These are phyloP conservation scores for Phytopythium boreale DNA, from an alignment of 352 stramenopile genomes.

Conservation along the genomic window DNA sequence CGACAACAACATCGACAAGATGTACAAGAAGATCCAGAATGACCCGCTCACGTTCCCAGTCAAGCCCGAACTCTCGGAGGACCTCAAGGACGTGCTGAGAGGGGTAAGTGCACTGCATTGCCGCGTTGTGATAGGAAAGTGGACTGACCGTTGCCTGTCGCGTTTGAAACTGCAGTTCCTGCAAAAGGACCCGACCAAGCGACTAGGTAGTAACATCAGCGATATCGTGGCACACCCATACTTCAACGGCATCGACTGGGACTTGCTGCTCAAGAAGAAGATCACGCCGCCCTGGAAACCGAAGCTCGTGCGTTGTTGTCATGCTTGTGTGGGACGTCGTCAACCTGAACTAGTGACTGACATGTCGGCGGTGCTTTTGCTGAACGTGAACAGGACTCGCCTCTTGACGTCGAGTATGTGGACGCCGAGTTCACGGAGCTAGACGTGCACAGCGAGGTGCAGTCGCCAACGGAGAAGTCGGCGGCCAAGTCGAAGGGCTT, in stretches of 20 bases:
- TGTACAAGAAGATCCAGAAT: slow-evolving; percentile 93
- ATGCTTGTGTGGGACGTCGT: background rate
- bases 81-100: slow-evolving; percentile 79
- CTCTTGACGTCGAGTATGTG: slow-evolving; percentile 85
- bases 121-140: no score
- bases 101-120: slow-evolving; percentile 29
- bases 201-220: slow-evolving; percentile 85
- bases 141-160: background rate
- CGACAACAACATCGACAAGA: slow-evolving; percentile 92
- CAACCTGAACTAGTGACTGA: background rate
- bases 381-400: slow-evolving; percentile 39
- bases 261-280: slow-evolving; percentile 81
- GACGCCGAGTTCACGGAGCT: slow-evolving; percentile 85
- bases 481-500: slow-evolving; percentile 74
- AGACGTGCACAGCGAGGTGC: slow-evolving; percentile 76
- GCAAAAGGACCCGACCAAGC: slow-evolving; percentile 85
- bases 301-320: slow-evolving; percentile 35
- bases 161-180: slow-evolving; percentile 47
- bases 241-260: slow-evolving; percentile 82
- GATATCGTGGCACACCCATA: slow-evolving; percentile 83
- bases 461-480: slow-evolving; percentile 83
- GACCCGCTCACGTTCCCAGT: slow-evolving; percentile 77
- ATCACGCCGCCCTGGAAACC: slow-evolving; percentile 86
- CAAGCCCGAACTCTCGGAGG: slow-evolving; percentile 59
- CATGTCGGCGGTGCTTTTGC: background rate